Evolutionary conservation across 371 early-diverging fungal species (phyloP).

Genomic region (Mucor plumbeus): DNA sequence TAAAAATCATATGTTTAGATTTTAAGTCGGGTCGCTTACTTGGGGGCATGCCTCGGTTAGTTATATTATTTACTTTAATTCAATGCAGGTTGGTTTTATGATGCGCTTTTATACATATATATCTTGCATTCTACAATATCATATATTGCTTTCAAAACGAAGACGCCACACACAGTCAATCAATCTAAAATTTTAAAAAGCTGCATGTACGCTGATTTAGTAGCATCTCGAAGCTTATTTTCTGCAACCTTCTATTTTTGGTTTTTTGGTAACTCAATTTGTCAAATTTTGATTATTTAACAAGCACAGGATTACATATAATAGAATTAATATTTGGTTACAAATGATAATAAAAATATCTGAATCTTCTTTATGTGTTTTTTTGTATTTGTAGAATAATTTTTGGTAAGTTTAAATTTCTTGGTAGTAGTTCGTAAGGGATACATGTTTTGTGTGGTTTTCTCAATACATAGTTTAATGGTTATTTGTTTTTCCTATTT

Average conservation of each 20-base stretch:
- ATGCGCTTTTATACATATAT: not conserved
- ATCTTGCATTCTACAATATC: not conserved
- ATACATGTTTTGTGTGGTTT: no score
- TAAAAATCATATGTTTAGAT: not conserved
- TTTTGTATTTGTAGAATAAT: no score
- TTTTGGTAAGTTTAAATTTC: no score
- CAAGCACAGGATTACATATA: not conserved
- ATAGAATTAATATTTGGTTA: not conserved
- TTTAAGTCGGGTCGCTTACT: constrained; percentile 8
- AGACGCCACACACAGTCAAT: not conserved
- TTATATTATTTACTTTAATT: not conserved
- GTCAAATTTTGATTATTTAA: not conserved
- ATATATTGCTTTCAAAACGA: not conserved
- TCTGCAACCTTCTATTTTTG: not conserved
- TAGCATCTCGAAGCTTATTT: not conserved
- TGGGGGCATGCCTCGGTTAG: not conserved
- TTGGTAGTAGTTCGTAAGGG: no score
- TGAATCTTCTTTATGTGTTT: no score
- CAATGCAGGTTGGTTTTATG: not conserved
- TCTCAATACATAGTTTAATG: no score
- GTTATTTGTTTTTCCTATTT: no score
- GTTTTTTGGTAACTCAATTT: not conserved
- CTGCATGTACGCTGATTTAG: not conserved
- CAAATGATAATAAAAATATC: no score
- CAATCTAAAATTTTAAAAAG: not conserved